A percentile compares a stretch with the other conserved stretches of the same genome.
Evolutionary conservation across 257 asterid genomes (phyloP).

Genomic region (Craterostigma plantagineum): DNA sequence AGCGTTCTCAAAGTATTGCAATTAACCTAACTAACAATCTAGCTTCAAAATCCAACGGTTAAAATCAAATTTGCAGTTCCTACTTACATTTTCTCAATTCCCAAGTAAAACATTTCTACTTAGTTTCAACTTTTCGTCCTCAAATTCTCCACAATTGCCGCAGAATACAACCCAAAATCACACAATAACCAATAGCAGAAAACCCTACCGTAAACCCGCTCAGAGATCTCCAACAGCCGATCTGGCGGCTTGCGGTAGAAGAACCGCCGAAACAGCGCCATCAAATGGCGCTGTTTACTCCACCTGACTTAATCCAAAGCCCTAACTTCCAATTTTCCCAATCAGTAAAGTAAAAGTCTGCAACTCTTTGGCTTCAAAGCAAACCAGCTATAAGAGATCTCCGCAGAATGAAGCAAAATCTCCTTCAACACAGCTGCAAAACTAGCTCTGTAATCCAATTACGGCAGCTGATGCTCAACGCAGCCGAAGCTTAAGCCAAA

Average conservation of each 20-base stretch:
- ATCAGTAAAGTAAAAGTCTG: too few species aligned
- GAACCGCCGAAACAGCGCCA: conserved; percentile 85
- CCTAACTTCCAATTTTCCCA: conserved; percentile 1
- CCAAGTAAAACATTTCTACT: too few species aligned
- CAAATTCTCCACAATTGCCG: background rate
- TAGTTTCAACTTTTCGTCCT: background rate
- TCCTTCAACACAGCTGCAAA: too few species aligned
- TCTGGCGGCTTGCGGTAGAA: conserved; percentile 72
- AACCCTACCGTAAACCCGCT: conserved; percentile 54
- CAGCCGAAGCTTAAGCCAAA: too few species aligned
- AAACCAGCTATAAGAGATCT: too few species aligned
- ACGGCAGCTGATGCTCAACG: too few species aligned
- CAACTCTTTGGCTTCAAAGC: too few species aligned
- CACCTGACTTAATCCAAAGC: conserved; percentile 37
- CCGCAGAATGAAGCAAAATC: too few species aligned
- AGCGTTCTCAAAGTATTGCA: background rate
- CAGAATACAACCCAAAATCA: background rate
- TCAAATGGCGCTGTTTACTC: conserved; percentile 57
- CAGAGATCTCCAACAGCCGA: conserved; percentile 74
- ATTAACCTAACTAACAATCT: background rate
- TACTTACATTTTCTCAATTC: too few species aligned
- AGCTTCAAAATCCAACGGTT: too few species aligned
- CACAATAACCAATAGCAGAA: background rate
- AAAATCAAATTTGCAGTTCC: too few species aligned
- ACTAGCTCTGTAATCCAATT: too few species aligned